Conservation (phyloP, 2,329 filamentous ascomycete genomes). For the Aspergillus sp. region DNA sequence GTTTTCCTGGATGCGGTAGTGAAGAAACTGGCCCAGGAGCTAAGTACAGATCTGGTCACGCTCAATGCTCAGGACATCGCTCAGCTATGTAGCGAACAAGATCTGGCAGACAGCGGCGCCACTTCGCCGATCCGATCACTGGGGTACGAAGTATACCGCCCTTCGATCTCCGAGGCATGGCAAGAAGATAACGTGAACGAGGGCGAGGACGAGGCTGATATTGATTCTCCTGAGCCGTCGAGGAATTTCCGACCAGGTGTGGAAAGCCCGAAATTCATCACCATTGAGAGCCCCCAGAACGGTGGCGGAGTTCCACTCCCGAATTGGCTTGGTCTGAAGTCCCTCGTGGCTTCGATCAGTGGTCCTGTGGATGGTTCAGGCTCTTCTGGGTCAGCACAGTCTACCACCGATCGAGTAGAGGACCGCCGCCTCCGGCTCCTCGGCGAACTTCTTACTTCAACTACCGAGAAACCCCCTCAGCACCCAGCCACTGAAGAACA, state of each 20-base stretch:
- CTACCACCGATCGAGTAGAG: constrained; percentile 17
- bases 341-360: constrained; percentile 25
- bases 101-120: constrained; percentile 25
- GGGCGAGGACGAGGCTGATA: constrained; percentile 34
- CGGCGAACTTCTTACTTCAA: constrained; percentile 26
- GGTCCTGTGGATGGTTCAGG: constrained; percentile 17
- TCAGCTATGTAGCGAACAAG: constrained; percentile 37
- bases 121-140: constrained; percentile 36
- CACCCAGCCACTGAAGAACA: constrained; percentile 3
- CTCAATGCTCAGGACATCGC: constrained; percentile 41
- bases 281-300: constrained; percentile 26
- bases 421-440: constrained; percentile 27
- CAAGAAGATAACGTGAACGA: constrained; percentile 39
- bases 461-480: constrained; percentile 7
- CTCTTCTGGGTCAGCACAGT: constrained; percentile 5
- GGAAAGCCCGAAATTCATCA: constrained; percentile 23
- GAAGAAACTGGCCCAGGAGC: constrained; percentile 51
- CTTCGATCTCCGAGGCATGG: constrained; percentile 20
- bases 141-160: constrained; percentile 48
- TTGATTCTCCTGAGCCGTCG: constrained; percentile 11
- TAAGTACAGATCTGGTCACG: constrained; percentile 39
- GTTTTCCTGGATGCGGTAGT: constrained; percentile 54
- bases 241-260: constrained; percentile 14
- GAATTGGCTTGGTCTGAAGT: constrained; percentile 24
- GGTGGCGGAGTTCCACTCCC: constrained; percentile 26